Percentiles rank a stretch among this genome's conserved stretches.
Conservation (phyloP, 257 asterid species). For the Plantago elongata region DNA sequence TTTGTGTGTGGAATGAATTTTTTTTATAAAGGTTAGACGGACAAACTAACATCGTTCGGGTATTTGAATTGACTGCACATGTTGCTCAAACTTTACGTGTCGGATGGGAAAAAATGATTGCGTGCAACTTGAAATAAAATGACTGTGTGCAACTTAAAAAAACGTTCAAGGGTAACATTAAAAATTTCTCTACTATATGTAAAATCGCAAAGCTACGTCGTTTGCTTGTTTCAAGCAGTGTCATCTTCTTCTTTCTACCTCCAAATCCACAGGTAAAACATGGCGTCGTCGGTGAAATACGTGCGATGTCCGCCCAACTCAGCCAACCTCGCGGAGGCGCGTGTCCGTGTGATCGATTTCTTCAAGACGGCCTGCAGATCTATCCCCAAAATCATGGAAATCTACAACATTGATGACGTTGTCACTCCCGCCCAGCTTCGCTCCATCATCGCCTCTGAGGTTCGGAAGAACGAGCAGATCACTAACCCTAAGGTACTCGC, state of each 20-base stretch:
- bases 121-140: too few species aligned
- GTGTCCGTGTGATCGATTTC: constrained; percentile 67
- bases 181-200: too few species aligned
- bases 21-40: too few species aligned
- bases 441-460: constrained; percentile 52
- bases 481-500: constrained; percentile 62
- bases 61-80: too few species aligned
- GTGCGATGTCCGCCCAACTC: constrained; percentile 75
- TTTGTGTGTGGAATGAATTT: too few species aligned
- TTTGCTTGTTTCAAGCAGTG: not conserved
- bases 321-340: constrained; percentile 63
- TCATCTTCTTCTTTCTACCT: not conserved
- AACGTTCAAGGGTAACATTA: too few species aligned
- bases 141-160: too few species aligned
- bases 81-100: too few species aligned
- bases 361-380: constrained; percentile 88
- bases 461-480: constrained; percentile 72
- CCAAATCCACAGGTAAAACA: constrained; percentile 3
- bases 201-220: not conserved
- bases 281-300: constrained; percentile 52
- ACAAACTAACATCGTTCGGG: too few species aligned
- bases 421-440: constrained; percentile 71
- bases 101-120: too few species aligned
- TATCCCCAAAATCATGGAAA: constrained; percentile 70
- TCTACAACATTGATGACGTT: constrained; percentile 67